Percentiles rank a stretch among this genome's conserved stretches.
Evolutionary conservation across 495 filamentous ascomycete genomes (phyloP).

Genomic region (Glutinoglossum americanum): DNA sequence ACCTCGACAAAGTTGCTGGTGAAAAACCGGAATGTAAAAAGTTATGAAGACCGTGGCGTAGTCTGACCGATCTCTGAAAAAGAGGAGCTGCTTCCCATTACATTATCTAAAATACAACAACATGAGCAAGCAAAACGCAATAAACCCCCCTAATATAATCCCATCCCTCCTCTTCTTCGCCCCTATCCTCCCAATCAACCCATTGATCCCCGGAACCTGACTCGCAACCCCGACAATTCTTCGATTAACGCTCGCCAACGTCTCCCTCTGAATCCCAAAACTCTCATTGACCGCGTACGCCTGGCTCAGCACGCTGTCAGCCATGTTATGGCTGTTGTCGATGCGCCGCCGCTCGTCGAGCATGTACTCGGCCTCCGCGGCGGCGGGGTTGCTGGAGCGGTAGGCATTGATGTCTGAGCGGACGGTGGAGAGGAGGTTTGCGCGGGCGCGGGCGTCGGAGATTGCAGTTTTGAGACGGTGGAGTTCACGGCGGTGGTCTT

Average conservation of each 20-base stretch:
- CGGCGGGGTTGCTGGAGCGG: constrained; percentile 55
- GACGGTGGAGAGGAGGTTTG: constrained; percentile 80
- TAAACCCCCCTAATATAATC: constrained; percentile 74
- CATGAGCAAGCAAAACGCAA: constrained; percentile 77
- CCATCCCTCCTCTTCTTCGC: constrained; percentile 89
- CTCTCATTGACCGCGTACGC: constrained; percentile 92
- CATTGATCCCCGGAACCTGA: constrained; percentile 82
- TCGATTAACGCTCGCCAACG: constrained; percentile 63
- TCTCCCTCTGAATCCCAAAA: constrained; percentile 73
- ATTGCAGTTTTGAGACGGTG: constrained; percentile 45
- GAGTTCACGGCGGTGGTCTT: constrained; percentile 71
- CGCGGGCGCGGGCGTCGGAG: constrained; percentile 53
- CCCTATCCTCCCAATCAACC: constrained; percentile 80
- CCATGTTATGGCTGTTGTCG: constrained; percentile 69
- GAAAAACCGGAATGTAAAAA: neutral
- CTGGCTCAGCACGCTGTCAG: constrained; percentile 82
- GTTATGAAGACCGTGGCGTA: neutral
- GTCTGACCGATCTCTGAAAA: neutral
- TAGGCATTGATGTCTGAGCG: constrained; percentile 83
- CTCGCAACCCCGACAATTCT: constrained; percentile 73
- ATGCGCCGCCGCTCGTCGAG: constrained; percentile 67
- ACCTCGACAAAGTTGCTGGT: neutral
- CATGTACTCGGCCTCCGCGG: constrained; percentile 89
- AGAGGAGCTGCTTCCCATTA: neutral
- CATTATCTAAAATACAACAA: constrained; percentile 58